Percentiles rank a stretch among this genome's conserved stretches.
These are phyloP conservation scores for Aspergillus aculeatinus DNA, from an alignment of 2,329 filamentous ascomycete genomes.

Conservation along the genomic window DNA sequence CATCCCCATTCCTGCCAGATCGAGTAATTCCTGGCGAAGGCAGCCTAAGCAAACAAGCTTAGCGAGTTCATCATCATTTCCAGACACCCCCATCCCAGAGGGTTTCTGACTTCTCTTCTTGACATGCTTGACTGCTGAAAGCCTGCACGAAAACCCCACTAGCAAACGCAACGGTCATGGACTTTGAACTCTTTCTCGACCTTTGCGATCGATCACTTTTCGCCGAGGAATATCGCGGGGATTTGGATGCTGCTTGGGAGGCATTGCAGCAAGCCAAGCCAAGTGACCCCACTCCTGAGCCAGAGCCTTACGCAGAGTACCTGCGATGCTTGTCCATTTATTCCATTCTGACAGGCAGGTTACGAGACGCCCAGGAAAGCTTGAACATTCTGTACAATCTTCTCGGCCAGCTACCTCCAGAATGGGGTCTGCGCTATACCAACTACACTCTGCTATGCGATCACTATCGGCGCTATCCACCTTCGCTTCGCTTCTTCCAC, in stretches of 20 bases:
- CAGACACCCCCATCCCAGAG: too few relatives aligned
- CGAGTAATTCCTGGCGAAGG: slow-evolving; percentile 19
- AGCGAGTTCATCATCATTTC: not conserved
- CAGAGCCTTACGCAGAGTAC: slow-evolving; percentile 17
- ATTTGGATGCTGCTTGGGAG: slow-evolving; percentile 19
- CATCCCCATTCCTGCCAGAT: not conserved
- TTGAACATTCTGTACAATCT: slow-evolving; percentile 12
- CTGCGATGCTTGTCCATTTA: slow-evolving; percentile 19
- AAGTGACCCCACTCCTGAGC: slow-evolving; percentile 1
- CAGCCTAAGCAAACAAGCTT: too few relatives aligned
- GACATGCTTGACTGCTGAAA: not conserved
- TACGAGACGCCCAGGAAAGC: slow-evolving; percentile 18
- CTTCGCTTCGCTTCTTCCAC: slow-evolving; percentile 24
- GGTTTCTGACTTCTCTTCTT: not conserved
- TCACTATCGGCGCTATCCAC: slow-evolving; percentile 22
- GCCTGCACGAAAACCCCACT: not conserved
- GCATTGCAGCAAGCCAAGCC: slow-evolving; percentile 13
- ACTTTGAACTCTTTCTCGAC: slow-evolving; percentile 16
- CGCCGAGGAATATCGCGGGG: slow-evolving; percentile 23
- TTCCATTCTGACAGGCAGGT: slow-evolving; percentile 18
- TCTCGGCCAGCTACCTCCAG: slow-evolving; percentile 16
- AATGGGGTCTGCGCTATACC: slow-evolving; percentile 26
- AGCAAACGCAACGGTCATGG: slow-evolving; percentile 6
- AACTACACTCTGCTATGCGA: slow-evolving; percentile 21
- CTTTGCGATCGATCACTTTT: slow-evolving; percentile 22